These are phyloP conservation scores for Davidsoniella australis DNA, from an alignment of 2,329 filamentous ascomycete genomes.

Conservation along the genomic window DNA sequence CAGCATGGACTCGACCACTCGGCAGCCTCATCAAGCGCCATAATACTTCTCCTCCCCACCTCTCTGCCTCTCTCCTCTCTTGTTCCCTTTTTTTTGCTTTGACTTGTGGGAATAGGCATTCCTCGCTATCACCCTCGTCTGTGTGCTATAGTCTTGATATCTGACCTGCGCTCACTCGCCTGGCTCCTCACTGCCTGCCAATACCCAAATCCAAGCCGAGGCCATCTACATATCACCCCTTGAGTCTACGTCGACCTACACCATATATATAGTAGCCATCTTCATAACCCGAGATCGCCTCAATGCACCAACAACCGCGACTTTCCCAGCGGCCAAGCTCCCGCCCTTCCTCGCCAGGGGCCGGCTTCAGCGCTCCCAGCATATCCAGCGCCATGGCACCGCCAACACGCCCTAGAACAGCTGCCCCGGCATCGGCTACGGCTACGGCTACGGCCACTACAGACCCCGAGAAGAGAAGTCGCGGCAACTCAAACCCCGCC, in stretches of 20 bases:
- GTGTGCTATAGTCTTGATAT: neutral
- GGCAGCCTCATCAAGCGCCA: constrained; percentile 5
- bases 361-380: constrained; percentile 23
- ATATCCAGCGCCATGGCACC: neutral
- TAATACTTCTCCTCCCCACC: neutral
- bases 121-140: too few relatives aligned
- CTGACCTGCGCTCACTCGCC: neutral
- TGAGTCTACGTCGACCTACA: neutral
- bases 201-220: neutral
- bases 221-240: neutral
- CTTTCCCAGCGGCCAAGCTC: constrained; percentile 43
- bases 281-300: neutral
- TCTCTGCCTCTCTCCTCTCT: neutral
- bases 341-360: constrained; percentile 46
- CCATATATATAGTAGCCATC: neutral
- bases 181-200: neutral
- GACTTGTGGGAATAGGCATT: too few relatives aligned
- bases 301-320: constrained; percentile 83
- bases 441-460: neutral
- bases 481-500: constrained; percentile 28
- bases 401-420: constrained; percentile 7
- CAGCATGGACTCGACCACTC: constrained; percentile 11
- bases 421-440: neutral
- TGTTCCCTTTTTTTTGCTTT: neutral
- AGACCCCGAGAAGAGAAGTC: constrained; percentile 4